phyloP scores from a whole-genome alignment of 2,329 filamentous ascomycete genomes.

The Fusarium begoniae region DNA sequence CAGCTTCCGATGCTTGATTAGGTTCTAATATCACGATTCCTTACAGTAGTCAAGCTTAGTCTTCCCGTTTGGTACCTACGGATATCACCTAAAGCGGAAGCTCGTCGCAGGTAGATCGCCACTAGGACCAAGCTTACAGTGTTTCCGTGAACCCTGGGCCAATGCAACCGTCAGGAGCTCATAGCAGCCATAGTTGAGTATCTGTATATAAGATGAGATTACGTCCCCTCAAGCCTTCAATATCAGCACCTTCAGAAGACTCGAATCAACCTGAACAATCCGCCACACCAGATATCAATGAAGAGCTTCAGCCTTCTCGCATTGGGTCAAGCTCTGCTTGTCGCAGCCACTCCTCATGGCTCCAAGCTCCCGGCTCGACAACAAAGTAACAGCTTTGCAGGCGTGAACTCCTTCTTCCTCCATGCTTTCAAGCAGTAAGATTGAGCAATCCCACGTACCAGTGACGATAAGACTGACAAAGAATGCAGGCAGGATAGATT shows the following conservation, averaged over 20 bases:
- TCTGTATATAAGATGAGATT: background rate
- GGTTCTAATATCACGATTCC: too few relatives aligned
- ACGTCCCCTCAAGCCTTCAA: fast-evolving
- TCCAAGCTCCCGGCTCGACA: background rate
- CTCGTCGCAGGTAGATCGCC: background rate
- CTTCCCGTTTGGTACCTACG: fast-evolving
- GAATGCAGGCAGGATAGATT: background rate
- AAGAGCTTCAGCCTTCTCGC: background rate
- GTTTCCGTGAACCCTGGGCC: too few relatives aligned
- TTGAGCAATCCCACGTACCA: fast-evolving
- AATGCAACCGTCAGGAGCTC: background rate
- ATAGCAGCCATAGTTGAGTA: too few relatives aligned
- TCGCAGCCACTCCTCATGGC: background rate
- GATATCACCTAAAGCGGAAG: background rate
- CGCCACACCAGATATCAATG: background rate
- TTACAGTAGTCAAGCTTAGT: too few relatives aligned
- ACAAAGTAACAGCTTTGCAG: background rate
- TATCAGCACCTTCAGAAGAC: background rate
- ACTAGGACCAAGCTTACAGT: background rate
- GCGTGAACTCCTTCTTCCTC: background rate
- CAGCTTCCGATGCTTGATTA: background rate
- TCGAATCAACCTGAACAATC: fast-evolving
- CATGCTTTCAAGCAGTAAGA: background rate
- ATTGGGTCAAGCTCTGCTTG: background rate
- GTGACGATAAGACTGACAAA: background rate